Base-by-base conservation (phyloP, 108 stramenopile genomes). In the Thalassiosira profunda region DNA sequence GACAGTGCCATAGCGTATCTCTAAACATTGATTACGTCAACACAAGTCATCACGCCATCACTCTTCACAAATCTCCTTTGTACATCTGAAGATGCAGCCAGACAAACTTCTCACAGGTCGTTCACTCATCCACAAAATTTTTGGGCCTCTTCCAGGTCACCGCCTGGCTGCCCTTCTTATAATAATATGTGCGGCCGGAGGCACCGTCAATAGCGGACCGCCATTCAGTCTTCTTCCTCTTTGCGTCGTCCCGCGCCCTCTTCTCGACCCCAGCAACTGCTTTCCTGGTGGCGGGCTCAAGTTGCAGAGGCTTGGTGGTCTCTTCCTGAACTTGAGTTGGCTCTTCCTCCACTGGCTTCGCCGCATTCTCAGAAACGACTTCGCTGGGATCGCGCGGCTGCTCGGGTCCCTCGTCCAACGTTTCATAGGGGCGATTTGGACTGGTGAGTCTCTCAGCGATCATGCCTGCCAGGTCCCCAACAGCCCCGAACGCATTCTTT, bases 111-210 rank as follows among this genome's bases (percentile, higher is more conserved):
- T 10, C 14, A 10, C 10, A 11, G 11, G 10, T 40, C 38, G 10
- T 14, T 11, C 38, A 40, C 14, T 28, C 29, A 53, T 36, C 18
- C 25, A 41, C 31, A 75, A 33, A 59, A 40, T 11, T 52, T 49
- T 53, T 18, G 0, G 76, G 76, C 52, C 77, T 76, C 35, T 86
- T 56, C 91, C 91, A 92, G 70, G 86, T 84, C 11, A 83, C 82
- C 52, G 67, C 59, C 40, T 76, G 53, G 26, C 85, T 71, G 23
- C 80, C 73, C 9, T 77, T 54, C 51, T 84, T 67, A 53, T 87
- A 92, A 47, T 89, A 92, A 47, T 92, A 92, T 17, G 79, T 86
- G 37, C 71, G 70, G 21, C 86, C 86, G 6, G 91, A 67, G 5
- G 40, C 24, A 8, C 75, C 68, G 59, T 92, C 91, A 37, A 74